Conservation (phyloP, 257 asterid genomes). For the Salvia hispanica region DNA sequence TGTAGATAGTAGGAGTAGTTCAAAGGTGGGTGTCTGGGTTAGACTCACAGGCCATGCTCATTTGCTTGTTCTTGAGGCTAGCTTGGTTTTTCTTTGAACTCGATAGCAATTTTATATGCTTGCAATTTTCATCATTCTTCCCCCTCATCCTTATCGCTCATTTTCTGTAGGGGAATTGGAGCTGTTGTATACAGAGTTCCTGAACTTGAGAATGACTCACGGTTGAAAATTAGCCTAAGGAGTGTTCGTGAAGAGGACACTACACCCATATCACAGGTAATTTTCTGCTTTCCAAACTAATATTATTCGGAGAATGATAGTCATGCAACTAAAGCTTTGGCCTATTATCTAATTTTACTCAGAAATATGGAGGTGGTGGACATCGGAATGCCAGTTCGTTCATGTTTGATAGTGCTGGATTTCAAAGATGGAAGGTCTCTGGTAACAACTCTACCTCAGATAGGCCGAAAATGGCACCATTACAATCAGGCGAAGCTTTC, state of each 20-base stretch:
- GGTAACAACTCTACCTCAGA: no score
- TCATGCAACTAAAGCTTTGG: no score
- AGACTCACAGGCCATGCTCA: neutral
- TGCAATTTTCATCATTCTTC: neutral
- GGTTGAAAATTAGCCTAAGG: conserved; percentile 81
- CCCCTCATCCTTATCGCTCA: conserved; percentile 16
- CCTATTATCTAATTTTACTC: no score
- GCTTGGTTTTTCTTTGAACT: conserved; percentile 16
- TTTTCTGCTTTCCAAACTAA: no score
- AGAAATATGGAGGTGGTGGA: no score
- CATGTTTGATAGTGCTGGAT: no score
- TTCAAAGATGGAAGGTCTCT: no score
- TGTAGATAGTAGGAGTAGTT: neutral
- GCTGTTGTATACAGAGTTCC: conserved; percentile 84
- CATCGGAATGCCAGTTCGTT: no score
- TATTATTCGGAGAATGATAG: no score
- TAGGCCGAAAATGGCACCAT: no score
- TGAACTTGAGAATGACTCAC: conserved; percentile 61
- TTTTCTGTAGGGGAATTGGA: conserved; percentile 67
- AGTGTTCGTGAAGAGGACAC: conserved; percentile 73
- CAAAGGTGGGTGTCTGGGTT: neutral
- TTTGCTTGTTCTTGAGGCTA: neutral
- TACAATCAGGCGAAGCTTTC: no score
- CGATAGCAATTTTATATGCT: neutral
- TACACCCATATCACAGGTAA: conserved; percentile 56